phyloP scores from a whole-genome alignment of 2,329 filamentous ascomycete species.

The Penicillium verrucosum region DNA sequence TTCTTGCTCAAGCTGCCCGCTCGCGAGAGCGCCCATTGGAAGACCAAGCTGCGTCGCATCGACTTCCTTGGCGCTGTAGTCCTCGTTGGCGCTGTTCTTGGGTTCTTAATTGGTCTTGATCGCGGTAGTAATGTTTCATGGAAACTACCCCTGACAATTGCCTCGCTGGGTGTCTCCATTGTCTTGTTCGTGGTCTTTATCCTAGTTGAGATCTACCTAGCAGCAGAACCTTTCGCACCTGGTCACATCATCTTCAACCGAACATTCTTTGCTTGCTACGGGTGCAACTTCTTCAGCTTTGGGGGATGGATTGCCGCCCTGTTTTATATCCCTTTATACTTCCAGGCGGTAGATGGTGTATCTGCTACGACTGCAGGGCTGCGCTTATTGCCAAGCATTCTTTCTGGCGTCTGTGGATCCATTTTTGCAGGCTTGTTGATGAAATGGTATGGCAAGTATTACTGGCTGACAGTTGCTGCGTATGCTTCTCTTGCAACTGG shows the following conservation, averaged over 20 bases:
- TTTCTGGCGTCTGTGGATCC: conserved; percentile 61
- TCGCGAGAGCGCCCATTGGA: conserved; percentile 60
- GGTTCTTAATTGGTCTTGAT: conserved; percentile 67
- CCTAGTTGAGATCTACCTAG: conserved; percentile 64
- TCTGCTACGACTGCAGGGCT: conserved; percentile 63
- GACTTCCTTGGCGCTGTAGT: conserved; percentile 70
- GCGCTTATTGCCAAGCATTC: conserved; percentile 64
- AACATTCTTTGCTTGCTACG: conserved; percentile 64
- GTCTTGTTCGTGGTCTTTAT: conserved; percentile 65
- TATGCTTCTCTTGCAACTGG: conserved; percentile 56
- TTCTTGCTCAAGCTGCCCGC: conserved; percentile 61
- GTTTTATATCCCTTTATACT: conserved; percentile 76
- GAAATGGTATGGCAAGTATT: conserved; percentile 68
- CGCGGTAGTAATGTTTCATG: conserved; percentile 70
- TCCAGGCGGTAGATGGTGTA: conserved; percentile 67
- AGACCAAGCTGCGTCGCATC: conserved; percentile 62
- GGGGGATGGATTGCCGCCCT: conserved; percentile 58
- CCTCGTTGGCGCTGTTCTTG: conserved; percentile 63
- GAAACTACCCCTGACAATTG: conserved; percentile 57
- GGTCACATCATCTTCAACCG: conserved; percentile 68
- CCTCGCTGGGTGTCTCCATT: conserved; percentile 54
- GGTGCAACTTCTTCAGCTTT: conserved; percentile 70
- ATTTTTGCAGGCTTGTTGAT: conserved; percentile 65
- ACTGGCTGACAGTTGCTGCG: conserved; percentile 61
- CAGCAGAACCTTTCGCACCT: conserved; percentile 70